Base-by-base conservation (phyloP, 1,139 yeast species). In the Candida sp. region DNA sequence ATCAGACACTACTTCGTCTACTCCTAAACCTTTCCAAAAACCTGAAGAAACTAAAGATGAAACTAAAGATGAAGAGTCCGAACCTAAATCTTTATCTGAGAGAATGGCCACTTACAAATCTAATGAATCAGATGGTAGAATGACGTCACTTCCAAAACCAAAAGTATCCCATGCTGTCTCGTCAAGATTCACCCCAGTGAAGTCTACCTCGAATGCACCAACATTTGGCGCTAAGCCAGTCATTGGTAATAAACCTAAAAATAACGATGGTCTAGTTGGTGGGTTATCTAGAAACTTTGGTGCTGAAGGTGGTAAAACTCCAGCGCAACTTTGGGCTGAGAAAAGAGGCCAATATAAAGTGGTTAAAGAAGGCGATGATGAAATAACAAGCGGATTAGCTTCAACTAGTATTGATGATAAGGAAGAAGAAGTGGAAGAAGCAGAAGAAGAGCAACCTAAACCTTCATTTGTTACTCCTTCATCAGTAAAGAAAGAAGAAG, bases 241-340 rank as follows among this genome's bases (percentile, higher is more conserved):
- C 4, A 60, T 68, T 43, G 64, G 64, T n/a, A 52, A 61, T 21
- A 49, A 64, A 3, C 57, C 66, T 29, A 45, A 50, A 33, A 58
- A 57, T 43, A 66, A 62, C 38, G 77, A 79, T 37, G 75, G 77
- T 45, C 68, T 80, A 6, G 75, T 77, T 35, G 83, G 87, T 40
- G 95, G 91, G 33, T 66, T 79, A 35, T 78, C 83, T 44, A 79
- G 84, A 63, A 78, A 84, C 60, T 86, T 81, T 61, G 95, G 81
- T 48, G 72, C 87, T 41, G 79, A 78, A 51, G 80, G 77, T 46
- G 97, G 96, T 48, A 87, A 88, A 66, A 87, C 96, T 4, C 97
- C 98, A 27, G 97, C 97, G 32, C 97, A 90, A 65, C 60, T 87
- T 33, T 90, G 97, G 97, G 97, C 97, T 21, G 97, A 88, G 63